Evolutionary conservation across 768 basidiomycete species (phyloP), one percentile per base, ranked within the genome.

Genomic region (Suillus subluteus): DNA sequence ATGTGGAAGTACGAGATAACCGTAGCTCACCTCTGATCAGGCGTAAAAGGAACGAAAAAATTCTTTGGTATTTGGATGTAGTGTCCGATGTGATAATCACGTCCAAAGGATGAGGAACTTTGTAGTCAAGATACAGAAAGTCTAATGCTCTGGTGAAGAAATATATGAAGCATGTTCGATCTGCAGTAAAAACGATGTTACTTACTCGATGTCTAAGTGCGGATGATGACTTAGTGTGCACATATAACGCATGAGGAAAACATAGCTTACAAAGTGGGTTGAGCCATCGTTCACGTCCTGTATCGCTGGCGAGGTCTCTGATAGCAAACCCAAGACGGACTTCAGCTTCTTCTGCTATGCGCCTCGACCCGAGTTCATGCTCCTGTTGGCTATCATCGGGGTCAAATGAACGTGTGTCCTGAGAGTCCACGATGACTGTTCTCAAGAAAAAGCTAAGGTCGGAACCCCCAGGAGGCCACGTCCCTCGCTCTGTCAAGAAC

Each of bases 51-150:
- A 95, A 89, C 0, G 91, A 84, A 75, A 95, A 95, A 67, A 96
- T 81, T 48, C 91, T 82, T 69, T 95, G 92, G 73, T 96, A 96
- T 74, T 96, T 96, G 6, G 86, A 88, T n/a, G 96, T 76, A 40
- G 91, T 84, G 6, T 86, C 82, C 1, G 86, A 81, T 2, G 92
- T 87, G 40, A 97, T 90, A 12, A 97, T 74, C 13, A 89, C 83
- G 56, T 88, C 86, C 46, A 97, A 79, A 0, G 94, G 87, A n/a
- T 83, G 82, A 2, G 94, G 93, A n/a, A 93, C 90, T 71, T 91
- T 91, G 76, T 97, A 97, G 69, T 95, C 88, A 81, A 97, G 88
- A 73, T 93, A 94, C 16, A 97, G 79, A 73, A 96, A 97, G 75
- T 96, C 95, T 52, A 97, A 75, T 8, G 95, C 94, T 75, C 92